Evolutionary conservation across 2,329 filamentous ascomycete genomes (phyloP).

Genomic region (Xylariomycetidae sp.): DNA sequence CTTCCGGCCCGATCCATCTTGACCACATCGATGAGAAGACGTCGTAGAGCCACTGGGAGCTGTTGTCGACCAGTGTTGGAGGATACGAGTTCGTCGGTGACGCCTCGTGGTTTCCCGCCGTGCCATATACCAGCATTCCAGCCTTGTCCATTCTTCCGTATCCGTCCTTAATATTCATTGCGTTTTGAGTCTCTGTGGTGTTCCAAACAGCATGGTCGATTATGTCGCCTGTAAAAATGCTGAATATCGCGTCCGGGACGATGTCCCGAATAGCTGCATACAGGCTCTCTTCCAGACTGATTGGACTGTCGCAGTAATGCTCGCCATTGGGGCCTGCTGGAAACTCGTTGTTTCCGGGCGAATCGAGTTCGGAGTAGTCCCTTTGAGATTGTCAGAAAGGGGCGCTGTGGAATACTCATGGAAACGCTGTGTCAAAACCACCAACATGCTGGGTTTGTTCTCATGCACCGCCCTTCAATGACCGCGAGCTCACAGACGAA

Average conservation of each 20-base stretch:
- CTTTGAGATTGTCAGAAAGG: conserved; percentile 19
- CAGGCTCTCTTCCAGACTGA: conserved; percentile 50
- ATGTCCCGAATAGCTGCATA: conserved; percentile 44
- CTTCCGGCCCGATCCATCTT: conserved; percentile 38
- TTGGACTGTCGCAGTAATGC: conserved; percentile 47
- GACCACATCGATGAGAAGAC: conserved; percentile 42
- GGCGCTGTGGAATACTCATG: neutral
- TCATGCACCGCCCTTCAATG: no score
- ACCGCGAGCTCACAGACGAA: neutral
- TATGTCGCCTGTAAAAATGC: conserved; percentile 58
- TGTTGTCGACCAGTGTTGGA: conserved; percentile 31
- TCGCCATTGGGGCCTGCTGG: conserved; percentile 51
- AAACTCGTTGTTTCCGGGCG: conserved; percentile 40
- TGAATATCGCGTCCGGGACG: conserved; percentile 44
- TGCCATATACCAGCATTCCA: conserved; percentile 44
- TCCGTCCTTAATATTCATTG: conserved; percentile 34
- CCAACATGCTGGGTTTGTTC: no score
- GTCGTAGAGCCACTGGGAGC: conserved; percentile 50
- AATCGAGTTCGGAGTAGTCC: conserved; percentile 41
- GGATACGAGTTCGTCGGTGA: conserved; percentile 49
- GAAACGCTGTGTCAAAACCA: no score
- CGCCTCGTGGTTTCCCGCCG: conserved; percentile 54
- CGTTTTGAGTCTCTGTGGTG: conserved; percentile 30
- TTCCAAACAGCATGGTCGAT: conserved; percentile 49
- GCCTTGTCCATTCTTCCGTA: conserved; percentile 41